Conservation (phyloP, 208 protist species). For the Trypanosoma grayi region DNA sequence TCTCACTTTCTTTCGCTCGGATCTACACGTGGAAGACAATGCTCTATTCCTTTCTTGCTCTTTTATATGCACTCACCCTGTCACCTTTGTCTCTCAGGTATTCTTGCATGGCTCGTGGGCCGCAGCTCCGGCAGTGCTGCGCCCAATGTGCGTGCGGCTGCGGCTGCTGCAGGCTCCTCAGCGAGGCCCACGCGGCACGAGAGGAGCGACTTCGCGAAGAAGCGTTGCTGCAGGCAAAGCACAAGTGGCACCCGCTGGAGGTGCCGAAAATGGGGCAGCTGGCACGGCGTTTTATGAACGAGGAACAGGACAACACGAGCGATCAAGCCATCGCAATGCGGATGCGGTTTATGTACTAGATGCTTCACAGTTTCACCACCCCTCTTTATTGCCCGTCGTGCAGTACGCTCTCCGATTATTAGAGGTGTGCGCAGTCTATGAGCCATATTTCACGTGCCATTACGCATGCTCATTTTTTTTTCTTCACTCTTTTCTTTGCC, state of each 20-base stretch:
- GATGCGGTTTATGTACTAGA: conserved; percentile 36
- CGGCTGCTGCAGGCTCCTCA: conserved; percentile 13
- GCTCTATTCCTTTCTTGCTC: background rate
- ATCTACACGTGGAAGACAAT: no score
- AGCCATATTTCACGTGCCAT: background rate
- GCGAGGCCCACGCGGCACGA: conserved; percentile 3
- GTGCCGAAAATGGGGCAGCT: conserved; percentile 50
- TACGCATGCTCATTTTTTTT: background rate
- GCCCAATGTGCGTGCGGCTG: conserved; percentile 26
- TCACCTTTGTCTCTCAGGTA: background rate
- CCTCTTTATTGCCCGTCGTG: background rate
- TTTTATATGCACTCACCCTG: background rate
- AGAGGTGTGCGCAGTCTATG: no score
- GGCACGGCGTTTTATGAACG: conserved; percentile 36
- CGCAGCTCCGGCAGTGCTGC: conserved; percentile 6
- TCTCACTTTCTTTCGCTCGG: conserved; percentile 1
- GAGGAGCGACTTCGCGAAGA: background rate
- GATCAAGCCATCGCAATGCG: conserved; percentile 11
- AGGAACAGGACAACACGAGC: conserved; percentile 7
- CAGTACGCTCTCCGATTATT: background rate
- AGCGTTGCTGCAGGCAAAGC: background rate
- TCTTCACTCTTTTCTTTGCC: background rate
- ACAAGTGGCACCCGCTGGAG: conserved; percentile 38
- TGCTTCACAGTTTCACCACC: background rate
- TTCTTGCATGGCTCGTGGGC: background rate